These are phyloP conservation scores for Plenodomus lindquistii DNA, from an alignment of 2,329 filamentous ascomycete genomes.

Conservation along the genomic window DNA sequence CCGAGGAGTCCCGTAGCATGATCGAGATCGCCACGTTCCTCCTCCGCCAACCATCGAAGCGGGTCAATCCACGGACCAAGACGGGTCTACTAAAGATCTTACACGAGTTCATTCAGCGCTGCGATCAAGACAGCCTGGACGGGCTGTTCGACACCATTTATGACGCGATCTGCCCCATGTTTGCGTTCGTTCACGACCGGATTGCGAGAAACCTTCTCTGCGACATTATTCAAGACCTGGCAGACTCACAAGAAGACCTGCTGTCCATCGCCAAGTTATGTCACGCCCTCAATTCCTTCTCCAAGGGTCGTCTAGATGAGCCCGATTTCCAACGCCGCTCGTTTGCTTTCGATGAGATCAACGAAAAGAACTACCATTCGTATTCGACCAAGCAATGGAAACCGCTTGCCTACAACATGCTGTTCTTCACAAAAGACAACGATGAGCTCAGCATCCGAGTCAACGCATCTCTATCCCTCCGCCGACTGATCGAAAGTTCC, in stretches of 20 bases:
- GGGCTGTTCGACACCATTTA: constrained; percentile 69
- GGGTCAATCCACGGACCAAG: constrained; percentile 83
- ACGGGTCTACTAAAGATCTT: constrained; percentile 77
- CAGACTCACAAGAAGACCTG: constrained; percentile 64
- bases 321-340: constrained; percentile 86
- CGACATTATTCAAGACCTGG: constrained; percentile 72
- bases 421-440: constrained; percentile 82
- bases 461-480: constrained; percentile 81
- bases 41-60: constrained; percentile 79
- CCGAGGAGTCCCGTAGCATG: constrained; percentile 70
- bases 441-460: constrained; percentile 85
- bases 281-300: constrained; percentile 78
- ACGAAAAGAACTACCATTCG: constrained; percentile 60
- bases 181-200: constrained; percentile 86
- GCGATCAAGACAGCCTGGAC: constrained; percentile 59
- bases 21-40: constrained; percentile 80
- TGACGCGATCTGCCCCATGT: constrained; percentile 75
- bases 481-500: constrained; percentile 70
- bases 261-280: constrained; percentile 71
- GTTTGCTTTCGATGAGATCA: constrained; percentile 73
- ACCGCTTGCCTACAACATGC: constrained; percentile 84
- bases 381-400: constrained; percentile 79
- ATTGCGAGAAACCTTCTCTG: constrained; percentile 75
- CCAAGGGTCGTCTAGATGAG: constrained; percentile 73
- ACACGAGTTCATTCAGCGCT: constrained; percentile 75